Evolutionary conservation across 225 moss, liverwort and hornwort genomes (phyloP), one percentile per base, ranked within the genome.

Genomic region (Bryum argenteum): DNA sequence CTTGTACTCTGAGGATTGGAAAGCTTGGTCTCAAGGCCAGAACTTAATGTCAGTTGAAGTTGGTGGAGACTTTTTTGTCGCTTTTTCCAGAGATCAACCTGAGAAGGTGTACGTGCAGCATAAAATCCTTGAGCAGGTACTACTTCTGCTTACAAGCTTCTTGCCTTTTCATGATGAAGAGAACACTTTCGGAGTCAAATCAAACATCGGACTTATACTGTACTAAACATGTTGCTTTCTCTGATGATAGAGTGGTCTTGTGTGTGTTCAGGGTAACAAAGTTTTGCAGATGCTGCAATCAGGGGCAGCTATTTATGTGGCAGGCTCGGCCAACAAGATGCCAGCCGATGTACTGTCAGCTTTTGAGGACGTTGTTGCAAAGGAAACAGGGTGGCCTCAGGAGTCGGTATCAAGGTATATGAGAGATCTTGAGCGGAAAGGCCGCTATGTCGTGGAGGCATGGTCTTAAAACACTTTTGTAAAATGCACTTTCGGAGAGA

Each of bases 281-380:
- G 87, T 92, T 21, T 84, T 91, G 88, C 66, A 79, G 58, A 77
- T 94, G 64, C 60, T 98, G 44, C 89, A 94, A 77, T 76, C 81
- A 64, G 98, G 94, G 75, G 98, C 90, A 19, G 85, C 88, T 40
- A 76, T 98, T 53, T 98, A 84, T 65, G 89, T 98, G 39, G 94
- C 98, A 51, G 98, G 98, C 57, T 98, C 98, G 64, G 98, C 98
- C 43, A 98, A 85, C 54, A 98, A 92, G 72, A 98, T 94, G 98
- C 98, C 98, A 54, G 87, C 92, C 20, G 94, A 98, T 78, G 98
- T 98, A n/a, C 73, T 89, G 55, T 85, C 86, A 22, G 87, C 88
- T 43, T 87, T 98, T 71, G 94, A 94, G 81, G 79, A 74, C 62
- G 84, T 94, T 5, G 71, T 98, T 19, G 79, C 81, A 0, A 78